Percentiles rank a stretch among this genome's conserved stretches.
These are phyloP conservation scores for Rhododendron mucronatum DNA, from an alignment of 148 eudicot genomes.

Conservation along the genomic window DNA sequence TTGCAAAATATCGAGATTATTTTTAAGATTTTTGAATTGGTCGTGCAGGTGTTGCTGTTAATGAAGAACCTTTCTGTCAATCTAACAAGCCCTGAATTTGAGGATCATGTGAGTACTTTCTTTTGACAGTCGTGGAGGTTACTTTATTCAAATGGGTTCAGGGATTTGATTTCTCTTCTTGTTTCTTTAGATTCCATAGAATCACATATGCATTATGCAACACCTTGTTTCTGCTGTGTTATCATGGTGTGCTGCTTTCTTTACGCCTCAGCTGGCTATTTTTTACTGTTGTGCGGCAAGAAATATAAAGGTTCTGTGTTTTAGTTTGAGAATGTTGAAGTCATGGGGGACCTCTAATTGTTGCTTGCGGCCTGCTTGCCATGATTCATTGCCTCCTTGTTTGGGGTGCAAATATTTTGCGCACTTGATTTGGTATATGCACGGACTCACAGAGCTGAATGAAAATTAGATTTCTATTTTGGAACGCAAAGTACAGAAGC, in stretches of 20 bases:
- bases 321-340: not conserved
- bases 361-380: not conserved
- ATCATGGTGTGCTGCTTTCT: slow-evolving; percentile 4
- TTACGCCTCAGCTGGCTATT: not conserved
- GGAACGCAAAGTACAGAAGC: not conserved
- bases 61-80: slow-evolving; percentile 73
- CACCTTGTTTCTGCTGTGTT: not conserved
- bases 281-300: not conserved
- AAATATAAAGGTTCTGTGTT: not conserved
- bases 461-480: not conserved
- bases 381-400: not conserved
- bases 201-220: not conserved
- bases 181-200: not conserved
- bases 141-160: not conserved
- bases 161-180: not conserved
- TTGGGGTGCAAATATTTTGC: not conserved
- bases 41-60: slow-evolving; percentile 53
- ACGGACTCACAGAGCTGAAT: not conserved
- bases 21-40: not conserved
- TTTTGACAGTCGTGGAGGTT: not conserved
- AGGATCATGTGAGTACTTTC: slow-evolving; percentile 59
- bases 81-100: slow-evolving; percentile 73
- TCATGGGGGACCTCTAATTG: not conserved
- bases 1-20: not conserved
- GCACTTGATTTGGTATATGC: not conserved